Evolutionary conservation across 2,329 filamentous ascomycete genomes (phyloP).

Genomic region (Phyllachora maydis): DNA sequence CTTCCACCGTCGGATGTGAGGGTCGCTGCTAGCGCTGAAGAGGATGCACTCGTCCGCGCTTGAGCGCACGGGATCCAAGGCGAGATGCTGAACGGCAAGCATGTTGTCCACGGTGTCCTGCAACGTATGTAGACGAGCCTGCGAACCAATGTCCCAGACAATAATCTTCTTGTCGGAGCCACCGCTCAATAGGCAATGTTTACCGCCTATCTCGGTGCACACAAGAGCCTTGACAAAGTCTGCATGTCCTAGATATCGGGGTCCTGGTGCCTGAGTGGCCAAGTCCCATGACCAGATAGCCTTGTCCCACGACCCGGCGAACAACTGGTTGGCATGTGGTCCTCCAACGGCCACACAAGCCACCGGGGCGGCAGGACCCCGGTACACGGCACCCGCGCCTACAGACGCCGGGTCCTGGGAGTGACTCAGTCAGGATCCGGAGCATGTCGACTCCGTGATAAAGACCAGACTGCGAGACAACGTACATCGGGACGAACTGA

Average conservation of each 20-base stretch:
- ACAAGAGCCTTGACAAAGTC: constrained; percentile 83
- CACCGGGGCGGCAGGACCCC: constrained; percentile 60
- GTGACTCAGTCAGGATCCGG: not conserved
- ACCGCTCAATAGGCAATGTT: constrained; percentile 49
- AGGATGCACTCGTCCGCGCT: constrained; percentile 30
- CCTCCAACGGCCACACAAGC: constrained; percentile 54
- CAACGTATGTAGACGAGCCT: constrained; percentile 50
- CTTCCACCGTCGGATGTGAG: constrained; percentile 60
- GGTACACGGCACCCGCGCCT: constrained; percentile 34
- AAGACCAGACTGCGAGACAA: too few relatives aligned
- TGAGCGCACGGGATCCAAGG: constrained; percentile 46
- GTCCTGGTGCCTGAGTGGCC: constrained; percentile 27
- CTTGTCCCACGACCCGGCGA: constrained; percentile 91
- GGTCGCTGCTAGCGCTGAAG: constrained; percentile 64
- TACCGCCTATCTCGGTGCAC: constrained; percentile 36
- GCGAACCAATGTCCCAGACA: constrained; percentile 58
- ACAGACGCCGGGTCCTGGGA: constrained; percentile 15
- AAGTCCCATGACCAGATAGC: constrained; percentile 70
- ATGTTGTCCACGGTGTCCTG: constrained; percentile 50
- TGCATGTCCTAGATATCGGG: constrained; percentile 52
- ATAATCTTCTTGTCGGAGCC: constrained; percentile 64
- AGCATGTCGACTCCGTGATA: not conserved
- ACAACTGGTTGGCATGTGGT: constrained; percentile 36
- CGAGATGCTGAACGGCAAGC: constrained; percentile 65
- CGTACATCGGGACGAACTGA: constrained; percentile 54